Conservation (phyloP, 352 stramenopile species). For the Blastocystis sp. region DNA sequence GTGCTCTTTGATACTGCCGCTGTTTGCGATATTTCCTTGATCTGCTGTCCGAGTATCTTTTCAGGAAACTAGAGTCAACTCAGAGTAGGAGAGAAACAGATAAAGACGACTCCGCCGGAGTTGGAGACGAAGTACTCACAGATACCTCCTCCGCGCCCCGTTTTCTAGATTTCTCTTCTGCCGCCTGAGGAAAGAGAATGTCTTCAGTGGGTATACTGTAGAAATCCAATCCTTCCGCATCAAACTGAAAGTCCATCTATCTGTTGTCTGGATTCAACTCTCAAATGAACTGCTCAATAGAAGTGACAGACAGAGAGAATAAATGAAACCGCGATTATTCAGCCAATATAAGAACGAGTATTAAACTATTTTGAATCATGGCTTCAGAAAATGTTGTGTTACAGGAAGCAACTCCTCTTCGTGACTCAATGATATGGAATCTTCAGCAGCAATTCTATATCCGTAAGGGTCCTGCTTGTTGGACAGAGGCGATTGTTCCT, state of each 20-base stretch:
- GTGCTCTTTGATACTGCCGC: neutral
- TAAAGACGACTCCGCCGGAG: neutral
- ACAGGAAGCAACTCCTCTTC: constrained; percentile 73
- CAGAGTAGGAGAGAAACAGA: neutral
- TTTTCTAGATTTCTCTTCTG: neutral
- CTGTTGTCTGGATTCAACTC: neutral
- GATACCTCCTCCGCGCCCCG: neutral
- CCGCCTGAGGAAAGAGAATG: neutral
- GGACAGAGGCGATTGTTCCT: constrained; percentile 77
- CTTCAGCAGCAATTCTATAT: constrained; percentile 55
- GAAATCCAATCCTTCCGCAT: neutral
- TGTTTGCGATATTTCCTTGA: constrained; percentile 36
- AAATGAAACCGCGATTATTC: neutral
- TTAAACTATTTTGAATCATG: constrained; percentile 71
- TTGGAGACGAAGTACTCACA: neutral
- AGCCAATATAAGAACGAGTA: neutral
- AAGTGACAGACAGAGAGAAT: constrained; percentile 1
- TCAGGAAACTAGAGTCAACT: constrained; percentile 9
- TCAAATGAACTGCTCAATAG: constrained; percentile 64
- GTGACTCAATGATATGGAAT: constrained; percentile 51
- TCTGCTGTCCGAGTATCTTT: constrained; percentile 35
- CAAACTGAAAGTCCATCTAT: neutral
- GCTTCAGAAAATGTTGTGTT: constrained; percentile 79
- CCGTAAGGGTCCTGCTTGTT: constrained; percentile 68
- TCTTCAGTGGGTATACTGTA: neutral